phyloP scores from a whole-genome alignment of 441 rosid genomes.

The Euphorbia celastroides region DNA sequence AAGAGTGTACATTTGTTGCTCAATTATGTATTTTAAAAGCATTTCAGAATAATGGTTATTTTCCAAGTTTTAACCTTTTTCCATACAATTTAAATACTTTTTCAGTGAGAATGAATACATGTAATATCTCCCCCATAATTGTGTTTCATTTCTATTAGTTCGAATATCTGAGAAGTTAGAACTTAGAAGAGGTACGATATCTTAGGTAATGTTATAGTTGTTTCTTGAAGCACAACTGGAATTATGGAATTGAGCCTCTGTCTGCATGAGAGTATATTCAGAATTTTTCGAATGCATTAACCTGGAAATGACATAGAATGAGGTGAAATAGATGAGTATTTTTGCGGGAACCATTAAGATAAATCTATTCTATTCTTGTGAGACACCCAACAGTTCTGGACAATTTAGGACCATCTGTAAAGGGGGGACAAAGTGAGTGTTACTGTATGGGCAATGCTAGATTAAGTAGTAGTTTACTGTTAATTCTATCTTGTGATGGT shows the following conservation, averaged over 20 bases:
- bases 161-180: not conserved
- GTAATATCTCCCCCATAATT: not conserved
- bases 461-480: constrained; percentile 9
- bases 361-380: no score
- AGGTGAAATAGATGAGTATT: no score
- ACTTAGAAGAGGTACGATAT: not conserved
- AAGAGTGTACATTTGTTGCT: constrained; percentile 20
- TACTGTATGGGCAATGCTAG: constrained; percentile 3
- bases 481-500: not conserved
- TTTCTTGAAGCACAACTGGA: not conserved
- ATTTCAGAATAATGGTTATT: not conserved
- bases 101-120: not conserved
- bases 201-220: not conserved
- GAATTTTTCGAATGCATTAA: not conserved
- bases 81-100: not conserved
- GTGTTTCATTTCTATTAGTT: not conserved
- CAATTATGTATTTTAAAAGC: constrained; percentile 14
- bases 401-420: not conserved
- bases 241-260: not conserved
- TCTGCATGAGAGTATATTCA: no score
- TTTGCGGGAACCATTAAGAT: no score
- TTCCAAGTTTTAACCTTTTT: not conserved
- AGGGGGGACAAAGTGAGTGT: not conserved
- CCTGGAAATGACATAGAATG: not conserved
- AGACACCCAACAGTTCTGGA: not conserved